Base-by-base conservation (phyloP, 2,329 filamentous ascomycete species). In the Xylariaceae sp. region DNA sequence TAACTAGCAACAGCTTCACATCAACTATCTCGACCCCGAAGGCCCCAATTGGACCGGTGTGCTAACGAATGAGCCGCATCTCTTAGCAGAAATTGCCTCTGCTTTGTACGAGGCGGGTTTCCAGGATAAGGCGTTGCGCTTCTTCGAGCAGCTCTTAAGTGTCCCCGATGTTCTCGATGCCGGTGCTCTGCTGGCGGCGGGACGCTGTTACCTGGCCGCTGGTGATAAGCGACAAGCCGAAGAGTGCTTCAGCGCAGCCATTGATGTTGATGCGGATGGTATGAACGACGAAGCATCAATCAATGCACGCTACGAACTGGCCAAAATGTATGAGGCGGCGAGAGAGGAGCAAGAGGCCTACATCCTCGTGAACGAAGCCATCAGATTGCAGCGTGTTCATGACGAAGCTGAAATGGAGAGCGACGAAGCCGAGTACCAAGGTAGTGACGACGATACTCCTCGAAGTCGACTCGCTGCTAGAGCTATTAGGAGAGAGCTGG, bases 291-390 rank as follows among this genome's bases (percentile, higher is more conserved):
- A 69, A 42, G 64, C 67, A 29, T 65, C 64, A 55, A 84, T 92
- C 47, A 86, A 91, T 58, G 88, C 89, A 40, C 85, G 89, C 40
- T 83, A 88, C 32, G 83, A 89, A 63, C 76, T 96, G 7, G 89
- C 89, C 9, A 91, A 88, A 64, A 83, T 96, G 70, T 96, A 95
- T 65, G 89, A 95, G 68, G 83, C 80, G 59, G 80, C 80, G 44
- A 85, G 85, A 59, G 83, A 86, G 72, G 84, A 81, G 27, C 87
- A 91, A 64, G 84, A 89, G 64, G 91, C 91, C 1, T 81, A 91
- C 55, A 84, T 87, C 56, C 81, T 91, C 49, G 83, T 89, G 47
- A 87, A 86, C 35, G 87, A 95, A 67, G 85, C 89, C 6, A 80
- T 92, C 62, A 77, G 82, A 34, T 73, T 91, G 27, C 80, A 80